These are phyloP conservation scores for Falciphora oryzae DNA, from an alignment of 2,329 filamentous ascomycete species.

Conservation along the genomic window DNA sequence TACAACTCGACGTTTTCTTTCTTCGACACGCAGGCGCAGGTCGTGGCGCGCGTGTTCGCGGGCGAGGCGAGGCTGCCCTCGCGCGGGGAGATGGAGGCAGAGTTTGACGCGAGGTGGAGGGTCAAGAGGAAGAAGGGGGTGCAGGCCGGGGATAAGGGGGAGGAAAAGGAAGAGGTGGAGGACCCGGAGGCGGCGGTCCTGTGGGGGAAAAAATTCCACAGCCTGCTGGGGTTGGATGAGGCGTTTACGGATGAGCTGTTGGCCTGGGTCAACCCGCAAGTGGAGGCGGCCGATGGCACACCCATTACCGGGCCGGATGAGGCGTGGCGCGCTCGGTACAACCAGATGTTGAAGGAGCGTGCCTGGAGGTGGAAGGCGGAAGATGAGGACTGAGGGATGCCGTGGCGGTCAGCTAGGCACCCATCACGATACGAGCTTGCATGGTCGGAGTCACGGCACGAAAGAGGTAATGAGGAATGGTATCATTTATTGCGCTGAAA, in stretches of 20 bases:
- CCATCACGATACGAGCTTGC: too few species aligned
- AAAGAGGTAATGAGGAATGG: too few species aligned
- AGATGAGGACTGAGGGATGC: not conserved
- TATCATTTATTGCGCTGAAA: too few species aligned
- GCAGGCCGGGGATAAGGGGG: not conserved
- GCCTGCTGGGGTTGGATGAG: conserved; percentile 4
- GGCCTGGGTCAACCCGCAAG: conserved; percentile 19
- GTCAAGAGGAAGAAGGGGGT: not conserved
- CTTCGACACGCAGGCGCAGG: conserved; percentile 65
- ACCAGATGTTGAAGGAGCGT: not conserved
- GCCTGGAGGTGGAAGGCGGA: not conserved
- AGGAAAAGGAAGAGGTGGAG: not conserved
- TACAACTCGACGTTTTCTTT: conserved; percentile 63
- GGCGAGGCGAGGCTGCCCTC: conserved; percentile 43
- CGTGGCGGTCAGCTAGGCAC: too few species aligned
- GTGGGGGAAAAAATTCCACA: conserved; percentile 8
- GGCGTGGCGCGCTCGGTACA: not conserved
- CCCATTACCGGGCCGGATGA: not conserved
- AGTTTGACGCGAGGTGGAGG: conserved; percentile 22
- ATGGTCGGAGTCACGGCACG: too few species aligned
- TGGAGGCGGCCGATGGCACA: not conserved
- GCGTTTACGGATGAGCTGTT: not conserved
- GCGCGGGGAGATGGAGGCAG: conserved; percentile 29
- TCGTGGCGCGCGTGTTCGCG: conserved; percentile 49
- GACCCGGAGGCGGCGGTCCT: not conserved